phyloP scores from a whole-genome alignment of 2,329 filamentous ascomycete genomes.

The Fusarium udum region DNA sequence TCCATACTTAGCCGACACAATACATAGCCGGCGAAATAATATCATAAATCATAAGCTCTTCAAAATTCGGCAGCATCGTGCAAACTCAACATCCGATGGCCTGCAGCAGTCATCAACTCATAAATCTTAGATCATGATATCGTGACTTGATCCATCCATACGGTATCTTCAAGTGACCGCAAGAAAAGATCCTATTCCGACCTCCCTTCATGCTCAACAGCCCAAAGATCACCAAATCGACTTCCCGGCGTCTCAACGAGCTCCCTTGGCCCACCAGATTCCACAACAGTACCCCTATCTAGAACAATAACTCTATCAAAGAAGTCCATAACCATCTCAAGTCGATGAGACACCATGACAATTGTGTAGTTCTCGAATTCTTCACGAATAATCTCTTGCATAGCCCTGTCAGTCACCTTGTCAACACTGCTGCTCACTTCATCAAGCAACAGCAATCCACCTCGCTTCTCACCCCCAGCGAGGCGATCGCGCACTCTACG shows the following conservation, averaged over 20 bases:
- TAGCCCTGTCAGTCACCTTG: slow-evolving; percentile 51
- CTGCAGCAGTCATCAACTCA: not conserved
- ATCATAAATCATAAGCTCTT: not conserved
- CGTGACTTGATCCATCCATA: not conserved
- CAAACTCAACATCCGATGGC: fast-evolving
- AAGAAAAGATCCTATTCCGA: not conserved
- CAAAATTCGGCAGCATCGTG: not conserved
- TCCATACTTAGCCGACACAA: not conserved
- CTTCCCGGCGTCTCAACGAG: slow-evolving; percentile 41
- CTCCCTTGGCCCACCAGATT: slow-evolving; percentile 44
- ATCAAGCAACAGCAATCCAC: slow-evolving; percentile 52
- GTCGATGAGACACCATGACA: slow-evolving; percentile 57
- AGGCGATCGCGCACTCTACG: slow-evolving; percentile 34
- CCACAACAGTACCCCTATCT: slow-evolving; percentile 58
- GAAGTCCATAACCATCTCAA: slow-evolving; percentile 63
- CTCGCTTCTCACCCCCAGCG: slow-evolving; percentile 20
- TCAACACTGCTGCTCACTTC: slow-evolving; percentile 57
- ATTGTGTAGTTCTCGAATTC: slow-evolving; percentile 63
- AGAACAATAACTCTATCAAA: slow-evolving; percentile 60
- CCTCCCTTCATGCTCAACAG: slow-evolving; percentile 33
- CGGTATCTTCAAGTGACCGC: not conserved
- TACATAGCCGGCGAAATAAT: not conserved
- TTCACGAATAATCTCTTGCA: slow-evolving; percentile 52
- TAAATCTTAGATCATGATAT: not conserved
- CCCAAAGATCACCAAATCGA: slow-evolving; percentile 47